These are phyloP conservation scores for Microdochium nivale DNA, from an alignment of 2,329 filamentous ascomycete species.

Conservation along the genomic window DNA sequence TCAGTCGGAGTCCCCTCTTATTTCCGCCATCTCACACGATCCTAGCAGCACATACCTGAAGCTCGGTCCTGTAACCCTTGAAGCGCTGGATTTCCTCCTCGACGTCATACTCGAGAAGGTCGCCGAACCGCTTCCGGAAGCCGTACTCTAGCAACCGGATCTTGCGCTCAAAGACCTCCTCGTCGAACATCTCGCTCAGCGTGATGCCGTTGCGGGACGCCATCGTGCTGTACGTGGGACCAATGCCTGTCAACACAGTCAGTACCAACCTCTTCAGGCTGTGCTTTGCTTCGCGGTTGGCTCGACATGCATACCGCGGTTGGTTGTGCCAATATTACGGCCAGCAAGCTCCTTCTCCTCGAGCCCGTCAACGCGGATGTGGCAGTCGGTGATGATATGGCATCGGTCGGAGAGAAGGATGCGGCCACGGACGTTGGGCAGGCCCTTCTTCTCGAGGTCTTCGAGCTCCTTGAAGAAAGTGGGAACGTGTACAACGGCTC, in stretches of 20 bases:
- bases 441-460: conserved; percentile 50
- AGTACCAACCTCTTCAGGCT: too few species aligned
- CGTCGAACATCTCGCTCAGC: conserved; percentile 59
- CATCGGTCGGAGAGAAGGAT: conserved; percentile 55
- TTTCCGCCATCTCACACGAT: conserved; percentile 33
- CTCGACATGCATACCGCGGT: conserved; percentile 18
- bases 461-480: conserved; percentile 59
- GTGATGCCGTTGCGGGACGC: conserved; percentile 58
- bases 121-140: conserved; percentile 62
- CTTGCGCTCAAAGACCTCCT: conserved; percentile 56
- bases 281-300: conserved; percentile 16
- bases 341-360: conserved; percentile 38
- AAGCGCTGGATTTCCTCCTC: conserved; percentile 61
- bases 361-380: conserved; percentile 57
- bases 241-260: conserved; percentile 31
- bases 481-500: conserved; percentile 37
- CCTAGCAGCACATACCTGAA: conserved; percentile 52
- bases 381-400: conserved; percentile 55
- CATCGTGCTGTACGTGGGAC: conserved; percentile 40
- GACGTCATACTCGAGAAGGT: conserved; percentile 55
- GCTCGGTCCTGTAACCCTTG: conserved; percentile 45
- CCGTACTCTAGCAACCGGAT: conserved; percentile 51
- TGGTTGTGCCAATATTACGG: conserved; percentile 34
- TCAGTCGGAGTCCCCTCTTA: background rate
- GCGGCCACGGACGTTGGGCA: conserved; percentile 43